These are phyloP conservation scores for Gnomoniopsis sp. DNA, from an alignment of 2,329 filamentous ascomycete genomes.

Conservation along the genomic window DNA sequence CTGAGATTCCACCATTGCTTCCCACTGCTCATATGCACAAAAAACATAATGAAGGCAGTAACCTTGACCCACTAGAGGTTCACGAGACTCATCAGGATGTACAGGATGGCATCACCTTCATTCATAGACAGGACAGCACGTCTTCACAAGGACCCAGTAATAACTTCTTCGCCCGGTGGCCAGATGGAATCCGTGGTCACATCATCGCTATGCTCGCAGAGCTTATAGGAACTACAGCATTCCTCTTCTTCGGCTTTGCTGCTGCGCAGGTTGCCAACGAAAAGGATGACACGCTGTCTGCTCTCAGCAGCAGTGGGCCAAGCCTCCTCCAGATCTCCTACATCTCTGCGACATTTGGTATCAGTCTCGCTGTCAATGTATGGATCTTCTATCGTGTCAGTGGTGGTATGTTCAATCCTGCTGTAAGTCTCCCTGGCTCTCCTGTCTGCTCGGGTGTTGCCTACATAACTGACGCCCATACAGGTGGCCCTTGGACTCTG, in stretches of 20 bases:
- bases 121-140: not conserved
- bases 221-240: not conserved
- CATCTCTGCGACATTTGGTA: not conserved
- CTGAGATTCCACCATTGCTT: no score
- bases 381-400: constrained; percentile 3
- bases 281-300: constrained; percentile 5
- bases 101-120: no score
- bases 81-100: no score
- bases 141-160: not conserved
- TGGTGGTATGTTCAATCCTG: constrained; percentile 1
- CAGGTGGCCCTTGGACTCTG: constrained; percentile 39
- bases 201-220: not conserved
- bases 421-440: not conserved
- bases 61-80: no score
- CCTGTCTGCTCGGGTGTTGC: not conserved
- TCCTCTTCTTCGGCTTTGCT: not conserved
- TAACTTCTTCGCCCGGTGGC: not conserved
- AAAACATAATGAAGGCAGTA: no score
- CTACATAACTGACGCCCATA: not conserved
- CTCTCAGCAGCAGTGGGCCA: not conserved
- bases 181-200: not conserved
- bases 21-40: no score
- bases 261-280: constrained; percentile 21
- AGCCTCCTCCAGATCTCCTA: constrained; percentile 21
- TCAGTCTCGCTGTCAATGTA: not conserved